A percentile compares a stretch with the other conserved stretches of the same genome.
These are phyloP conservation scores for Linum usitatissimum DNA, from an alignment of 345 rosid genomes.

Conservation along the genomic window DNA sequence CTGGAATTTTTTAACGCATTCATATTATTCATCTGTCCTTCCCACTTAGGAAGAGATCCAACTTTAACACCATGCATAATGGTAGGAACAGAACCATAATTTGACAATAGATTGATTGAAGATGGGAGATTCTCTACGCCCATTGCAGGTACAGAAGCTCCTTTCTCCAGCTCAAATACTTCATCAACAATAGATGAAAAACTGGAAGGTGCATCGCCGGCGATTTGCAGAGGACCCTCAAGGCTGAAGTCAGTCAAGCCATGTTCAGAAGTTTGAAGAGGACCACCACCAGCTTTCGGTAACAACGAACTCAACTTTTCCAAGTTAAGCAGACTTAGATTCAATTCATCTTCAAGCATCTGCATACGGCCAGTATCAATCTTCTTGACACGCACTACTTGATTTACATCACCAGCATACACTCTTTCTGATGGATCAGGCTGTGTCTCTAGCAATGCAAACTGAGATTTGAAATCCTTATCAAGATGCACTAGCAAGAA, in stretches of 20 bases:
- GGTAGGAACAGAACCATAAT: conserved; percentile 38
- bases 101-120: conserved; percentile 38
- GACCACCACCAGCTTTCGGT: conserved; percentile 35
- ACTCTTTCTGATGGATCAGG: conserved; percentile 43
- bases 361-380: conserved; percentile 78
- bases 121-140: conserved; percentile 36
- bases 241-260: conserved; percentile 43
- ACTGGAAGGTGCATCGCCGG: conserved; percentile 44
- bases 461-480: conserved; percentile 83
- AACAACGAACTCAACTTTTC: conserved; percentile 40
- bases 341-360: conserved; percentile 74
- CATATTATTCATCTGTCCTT: conserved; percentile 35
- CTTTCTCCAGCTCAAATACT: conserved; percentile 82
- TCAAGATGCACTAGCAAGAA: conserved; percentile 81
- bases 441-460: conserved; percentile 60
- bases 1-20: conserved; percentile 21
- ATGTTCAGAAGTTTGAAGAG: conserved; percentile 40
- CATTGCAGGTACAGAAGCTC: conserved; percentile 34
- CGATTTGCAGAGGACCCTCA: conserved; percentile 40
- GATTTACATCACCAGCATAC: conserved; percentile 41
- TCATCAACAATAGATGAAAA: conserved; percentile 86
- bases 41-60: conserved; percentile 52
- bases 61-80: conserved; percentile 33
- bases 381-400: conserved; percentile 48
- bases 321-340: conserved; percentile 49